Evolutionary conservation across 2,329 filamentous ascomycete genomes (phyloP).

Genomic region (Calonectria pseudoturangicola): DNA sequence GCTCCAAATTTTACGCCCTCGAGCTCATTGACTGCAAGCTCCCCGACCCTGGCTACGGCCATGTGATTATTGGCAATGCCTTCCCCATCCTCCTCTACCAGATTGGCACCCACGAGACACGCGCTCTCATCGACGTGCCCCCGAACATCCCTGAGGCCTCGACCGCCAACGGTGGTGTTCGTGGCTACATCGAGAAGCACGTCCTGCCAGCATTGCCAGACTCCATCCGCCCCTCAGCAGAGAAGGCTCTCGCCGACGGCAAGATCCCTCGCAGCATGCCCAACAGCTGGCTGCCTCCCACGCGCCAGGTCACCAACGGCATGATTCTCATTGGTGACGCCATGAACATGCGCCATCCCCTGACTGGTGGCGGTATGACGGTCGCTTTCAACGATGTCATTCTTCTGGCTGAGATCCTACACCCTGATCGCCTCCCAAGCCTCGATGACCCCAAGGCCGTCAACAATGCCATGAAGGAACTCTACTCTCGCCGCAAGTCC

Average conservation of each 20-base stretch:
- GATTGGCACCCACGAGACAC: conserved; percentile 95
- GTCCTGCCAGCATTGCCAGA: conserved; percentile 87
- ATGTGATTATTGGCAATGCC: conserved; percentile 88
- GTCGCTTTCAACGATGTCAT: conserved; percentile 96
- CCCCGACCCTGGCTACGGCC: conserved; percentile 84
- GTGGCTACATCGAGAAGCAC: conserved; percentile 86
- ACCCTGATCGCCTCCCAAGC: conserved; percentile 79
- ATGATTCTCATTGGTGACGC: conserved; percentile 93
- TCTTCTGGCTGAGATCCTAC: conserved; percentile 83
- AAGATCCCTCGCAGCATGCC: conserved; percentile 91
- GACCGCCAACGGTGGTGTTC: conserved; percentile 85
- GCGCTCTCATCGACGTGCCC: conserved; percentile 91
- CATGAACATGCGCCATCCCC: conserved; percentile 99
- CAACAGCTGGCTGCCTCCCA: conserved; percentile 92
- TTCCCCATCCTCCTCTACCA: conserved; percentile 93
- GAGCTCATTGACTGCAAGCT: conserved; percentile 92
- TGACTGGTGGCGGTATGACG: conserved; percentile 98
- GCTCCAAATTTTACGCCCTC: conserved; percentile 94
- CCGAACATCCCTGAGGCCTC: conserved; percentile 84
- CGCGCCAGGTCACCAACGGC: conserved; percentile 73
- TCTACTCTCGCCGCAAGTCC: conserved; percentile 92
- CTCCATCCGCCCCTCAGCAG: conserved; percentile 82
- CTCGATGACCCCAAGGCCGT: conserved; percentile 82
- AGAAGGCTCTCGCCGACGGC: conserved; percentile 84
- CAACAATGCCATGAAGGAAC: conserved; percentile 79